Evolutionary conservation across 352 stramenopile genomes (phyloP).

Genomic region (Phytopythium aichiense): DNA sequence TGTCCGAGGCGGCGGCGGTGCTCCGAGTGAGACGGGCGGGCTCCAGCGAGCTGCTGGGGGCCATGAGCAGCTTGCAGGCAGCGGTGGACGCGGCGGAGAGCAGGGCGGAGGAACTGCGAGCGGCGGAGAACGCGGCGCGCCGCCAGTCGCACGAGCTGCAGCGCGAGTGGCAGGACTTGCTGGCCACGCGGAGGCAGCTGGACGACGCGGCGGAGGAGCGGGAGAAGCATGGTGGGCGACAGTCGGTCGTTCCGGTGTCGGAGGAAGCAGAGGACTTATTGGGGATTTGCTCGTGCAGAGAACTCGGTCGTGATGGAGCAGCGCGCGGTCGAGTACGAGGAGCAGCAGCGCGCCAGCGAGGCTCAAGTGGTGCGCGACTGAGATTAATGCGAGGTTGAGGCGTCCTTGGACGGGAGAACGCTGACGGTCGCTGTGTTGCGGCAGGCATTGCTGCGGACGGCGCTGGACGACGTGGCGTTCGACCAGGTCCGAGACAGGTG

Average conservation of each 20-base stretch:
- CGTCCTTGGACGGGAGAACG: not conserved
- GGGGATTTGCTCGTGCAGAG: slow-evolving; percentile 23
- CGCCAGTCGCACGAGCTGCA: slow-evolving; percentile 24
- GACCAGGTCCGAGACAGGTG: slow-evolving; percentile 17
- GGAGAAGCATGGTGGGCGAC: slow-evolving; percentile 25
- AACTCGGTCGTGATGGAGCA: slow-evolving; percentile 41
- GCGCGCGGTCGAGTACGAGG: slow-evolving; percentile 25
- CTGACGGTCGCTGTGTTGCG: not conserved
- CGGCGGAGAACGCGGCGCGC: slow-evolving; percentile 1
- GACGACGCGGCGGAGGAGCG: slow-evolving; percentile 24
- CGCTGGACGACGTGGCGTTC: slow-evolving; percentile 22
- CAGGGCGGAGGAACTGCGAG: slow-evolving; percentile 4
- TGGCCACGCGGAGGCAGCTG: slow-evolving; percentile 22
- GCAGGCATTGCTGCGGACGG: slow-evolving; percentile 12
- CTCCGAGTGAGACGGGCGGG: slow-evolving; percentile 31
- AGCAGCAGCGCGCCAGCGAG: slow-evolving; percentile 26
- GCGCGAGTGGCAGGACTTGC: slow-evolving; percentile 23
- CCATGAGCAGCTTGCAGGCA: slow-evolving; percentile 20
- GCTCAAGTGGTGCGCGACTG: slow-evolving; percentile 23
- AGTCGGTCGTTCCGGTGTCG: not conserved
- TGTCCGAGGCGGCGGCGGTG: slow-evolving; percentile 37
- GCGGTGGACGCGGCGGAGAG: slow-evolving; percentile 1
- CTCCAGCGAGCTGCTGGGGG: slow-evolving; percentile 35
- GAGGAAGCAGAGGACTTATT: not conserved
- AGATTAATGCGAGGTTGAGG: not conserved